Evolutionary conservation across 306 rosid genomes (phyloP).

Genomic region (Glycine soja): DNA sequence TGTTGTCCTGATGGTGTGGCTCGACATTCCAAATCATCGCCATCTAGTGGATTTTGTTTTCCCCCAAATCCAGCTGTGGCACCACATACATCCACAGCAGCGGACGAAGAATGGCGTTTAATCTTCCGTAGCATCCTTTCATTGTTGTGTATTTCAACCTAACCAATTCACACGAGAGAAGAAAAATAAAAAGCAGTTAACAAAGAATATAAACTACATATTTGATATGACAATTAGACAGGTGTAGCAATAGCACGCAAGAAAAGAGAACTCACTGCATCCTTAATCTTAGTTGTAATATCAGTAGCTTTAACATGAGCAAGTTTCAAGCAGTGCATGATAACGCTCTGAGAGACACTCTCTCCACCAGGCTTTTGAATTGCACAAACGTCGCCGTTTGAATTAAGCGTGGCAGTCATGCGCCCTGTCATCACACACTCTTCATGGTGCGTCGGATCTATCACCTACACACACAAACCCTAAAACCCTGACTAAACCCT

Average conservation of each 20-base stretch:
- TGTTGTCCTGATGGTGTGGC: conserved; percentile 51
- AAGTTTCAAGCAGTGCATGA: conserved; percentile 84
- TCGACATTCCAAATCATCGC: conserved; percentile 49
- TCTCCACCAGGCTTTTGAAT: conserved; percentile 95
- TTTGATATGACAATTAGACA: not conserved
- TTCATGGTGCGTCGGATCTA: conserved; percentile 91
- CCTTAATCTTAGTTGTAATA: conserved; percentile 76
- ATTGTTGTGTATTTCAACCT: conserved; percentile 73
- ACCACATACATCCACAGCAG: conserved; percentile 60
- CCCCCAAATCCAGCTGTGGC: not conserved
- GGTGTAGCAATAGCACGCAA: not conserved
- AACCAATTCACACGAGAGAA: conserved; percentile 21
- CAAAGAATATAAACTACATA: conserved; percentile 16
- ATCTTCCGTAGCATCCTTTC: conserved; percentile 77
- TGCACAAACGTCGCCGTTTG: conserved; percentile 86
- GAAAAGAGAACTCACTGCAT: conserved; percentile 65
- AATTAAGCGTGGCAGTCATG: conserved; percentile 88
- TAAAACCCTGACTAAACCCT: not conserved
- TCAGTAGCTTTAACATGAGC: conserved; percentile 87
- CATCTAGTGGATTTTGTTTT: conserved; percentile 48
- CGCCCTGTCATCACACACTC: conserved; percentile 92
- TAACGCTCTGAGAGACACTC: conserved; percentile 66
- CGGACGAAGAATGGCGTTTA: conserved; percentile 65
- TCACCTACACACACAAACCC: conserved; percentile 58
- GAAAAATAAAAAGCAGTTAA: conserved; percentile 24